Conservation (phyloP, 805 yeast species). For the Saturnispora mendoncae region DNA sequence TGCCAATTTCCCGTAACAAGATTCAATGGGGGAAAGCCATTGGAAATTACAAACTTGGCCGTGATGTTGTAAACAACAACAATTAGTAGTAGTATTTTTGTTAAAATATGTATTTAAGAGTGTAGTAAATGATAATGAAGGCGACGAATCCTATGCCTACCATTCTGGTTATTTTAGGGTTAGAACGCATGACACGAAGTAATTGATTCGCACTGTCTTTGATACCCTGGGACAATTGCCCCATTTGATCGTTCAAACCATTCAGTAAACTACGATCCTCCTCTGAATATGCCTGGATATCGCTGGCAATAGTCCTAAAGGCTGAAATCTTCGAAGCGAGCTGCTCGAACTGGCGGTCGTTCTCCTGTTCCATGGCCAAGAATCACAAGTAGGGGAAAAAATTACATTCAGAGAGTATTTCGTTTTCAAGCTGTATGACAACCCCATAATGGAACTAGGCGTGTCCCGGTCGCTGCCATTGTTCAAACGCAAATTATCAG, state of each 20-base stretch:
- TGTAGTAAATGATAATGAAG: constrained; percentile 49
- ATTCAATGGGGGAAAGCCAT: constrained; percentile 94
- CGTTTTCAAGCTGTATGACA: constrained; percentile 30
- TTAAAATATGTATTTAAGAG: constrained; percentile 34
- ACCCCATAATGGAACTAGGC: constrained; percentile 27
- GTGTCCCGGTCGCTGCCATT: constrained; percentile 22
- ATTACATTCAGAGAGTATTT: constrained; percentile 15
- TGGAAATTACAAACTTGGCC: constrained; percentile 81
- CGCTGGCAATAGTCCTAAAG: constrained; percentile 57
- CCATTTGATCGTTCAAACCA: constrained; percentile 42
- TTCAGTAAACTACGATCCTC: constrained; percentile 39
- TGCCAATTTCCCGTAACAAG: constrained; percentile 86
- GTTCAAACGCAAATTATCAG: constrained; percentile 32
- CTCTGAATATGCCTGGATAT: constrained; percentile 55
- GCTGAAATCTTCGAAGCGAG: constrained; percentile 59
- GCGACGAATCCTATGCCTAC: constrained; percentile 46
- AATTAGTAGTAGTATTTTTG: background rate
- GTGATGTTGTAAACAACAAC: constrained; percentile 45
- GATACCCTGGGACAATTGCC: constrained; percentile 39
- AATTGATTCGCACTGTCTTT: constrained; percentile 43
- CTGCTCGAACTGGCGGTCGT: constrained; percentile 53
- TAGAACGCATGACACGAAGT: constrained; percentile 47
- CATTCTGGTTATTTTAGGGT: constrained; percentile 51
- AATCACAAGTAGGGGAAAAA: too few species aligned
- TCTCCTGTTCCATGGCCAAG: constrained; percentile 38